Base-by-base conservation (phyloP, 1,139 yeast genomes). In the Waltiozyma sp. region DNA sequence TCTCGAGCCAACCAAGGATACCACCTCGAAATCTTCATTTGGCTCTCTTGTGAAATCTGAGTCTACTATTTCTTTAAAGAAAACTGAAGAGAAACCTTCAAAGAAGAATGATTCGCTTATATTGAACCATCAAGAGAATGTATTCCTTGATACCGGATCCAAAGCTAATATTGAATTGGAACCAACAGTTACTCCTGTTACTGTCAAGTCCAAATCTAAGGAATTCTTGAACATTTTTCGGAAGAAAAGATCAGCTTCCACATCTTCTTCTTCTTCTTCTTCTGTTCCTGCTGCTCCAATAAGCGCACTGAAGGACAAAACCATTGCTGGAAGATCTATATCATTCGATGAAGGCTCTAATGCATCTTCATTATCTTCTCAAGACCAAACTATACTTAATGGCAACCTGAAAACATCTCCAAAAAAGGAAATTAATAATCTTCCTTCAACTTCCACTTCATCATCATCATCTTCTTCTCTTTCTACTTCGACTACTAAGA, bases 211-310 rank as follows among this genome's bases (percentile, higher is more conserved):
- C 2, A 55, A 53, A 41, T 53, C 56, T 5, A 54, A 54, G 40
- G 56, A 52, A 5, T 51, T 55, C 33, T 37, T 55, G 19, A 55
- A 51, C 38, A 42, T 54, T 46, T 55, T 55, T 45, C 54, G 54
- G 39, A 54, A 46, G 56, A 54, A 51, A 36, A 46, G 55, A 24
- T 48, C 56, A 4, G 34, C 18, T 7, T 31, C 4, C 33, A 40
- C 41, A 47, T n/a, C 46, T 46, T 19, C 47, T 41, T n/a, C n/a
- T n/a, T 31, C 4, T 35, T 41, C 41, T 48, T n/a, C 46, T 46
- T 19, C 47, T 41, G 21, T 14, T 39, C 1, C 37, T 28, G n/a
- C 40, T 42, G 16, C 36, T 24, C 38, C 23, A 21, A 5, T 8
- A 8, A 21, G 23, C 23, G 8, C 40, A 31, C 16, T 24, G 11